phyloP scores from a whole-genome alignment of 2,329 filamentous ascomycete genomes.

The Periconia sp. region DNA sequence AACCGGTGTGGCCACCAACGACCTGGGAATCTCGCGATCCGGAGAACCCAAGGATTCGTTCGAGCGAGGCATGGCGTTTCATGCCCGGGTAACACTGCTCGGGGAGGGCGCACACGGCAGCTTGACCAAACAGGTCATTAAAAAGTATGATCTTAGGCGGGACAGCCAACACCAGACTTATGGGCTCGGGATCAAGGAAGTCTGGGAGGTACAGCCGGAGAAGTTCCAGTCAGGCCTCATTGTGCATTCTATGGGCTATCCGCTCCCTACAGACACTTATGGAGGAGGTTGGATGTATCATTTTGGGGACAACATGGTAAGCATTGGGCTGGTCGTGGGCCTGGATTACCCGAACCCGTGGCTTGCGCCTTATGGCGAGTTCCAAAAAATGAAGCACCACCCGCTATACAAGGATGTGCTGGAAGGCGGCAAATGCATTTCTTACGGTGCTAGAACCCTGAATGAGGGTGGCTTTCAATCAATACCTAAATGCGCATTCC shows the following conservation, averaged over 20 bases:
- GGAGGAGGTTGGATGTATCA: constrained; percentile 99
- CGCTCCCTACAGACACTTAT: constrained; percentile 84
- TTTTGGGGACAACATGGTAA: constrained; percentile 96
- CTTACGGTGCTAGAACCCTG: constrained; percentile 88
- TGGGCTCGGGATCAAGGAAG: constrained; percentile 90
- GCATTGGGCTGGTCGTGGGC: constrained; percentile 85
- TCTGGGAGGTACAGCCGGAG: constrained; percentile 93
- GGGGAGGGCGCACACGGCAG: constrained; percentile 96
- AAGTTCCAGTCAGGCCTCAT: constrained; percentile 89
- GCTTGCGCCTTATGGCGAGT: constrained; percentile 92
- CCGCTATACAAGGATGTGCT: constrained; percentile 83
- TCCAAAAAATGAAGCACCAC: constrained; percentile 98
- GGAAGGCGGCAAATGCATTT: constrained; percentile 97
- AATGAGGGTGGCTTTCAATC: constrained; percentile 97
- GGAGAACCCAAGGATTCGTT: constrained; percentile 88
- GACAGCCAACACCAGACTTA: constrained; percentile 96
- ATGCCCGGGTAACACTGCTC: constrained; percentile 86
- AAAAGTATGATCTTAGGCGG: constrained; percentile 86
- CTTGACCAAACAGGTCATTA: constrained; percentile 90
- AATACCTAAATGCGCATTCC: constrained; percentile 95
- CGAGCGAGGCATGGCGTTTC: constrained; percentile 98
- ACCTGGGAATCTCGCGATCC: constrained; percentile 79
- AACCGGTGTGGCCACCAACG: constrained; percentile 92
- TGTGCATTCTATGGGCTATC: constrained; percentile 90
- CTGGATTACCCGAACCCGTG: constrained; percentile 97